phyloP scores from a whole-genome alignment of 176 grass and related monocot species.

The Eremochloa ophiuroides region DNA sequence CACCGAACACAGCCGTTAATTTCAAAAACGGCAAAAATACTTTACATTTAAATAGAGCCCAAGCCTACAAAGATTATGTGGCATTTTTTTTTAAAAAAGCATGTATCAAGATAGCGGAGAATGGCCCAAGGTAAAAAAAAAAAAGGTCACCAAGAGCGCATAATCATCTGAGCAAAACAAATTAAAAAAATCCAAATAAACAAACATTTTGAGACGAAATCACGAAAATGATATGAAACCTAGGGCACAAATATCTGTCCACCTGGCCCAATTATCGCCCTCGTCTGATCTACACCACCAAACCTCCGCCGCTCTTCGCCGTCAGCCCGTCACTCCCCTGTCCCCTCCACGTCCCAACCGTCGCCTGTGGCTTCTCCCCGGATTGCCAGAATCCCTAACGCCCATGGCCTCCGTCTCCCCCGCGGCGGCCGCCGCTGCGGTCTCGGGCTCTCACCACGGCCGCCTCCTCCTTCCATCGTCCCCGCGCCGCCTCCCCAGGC shows the following conservation, averaged over 20 bases:
- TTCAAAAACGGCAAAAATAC: too few relatives aligned
- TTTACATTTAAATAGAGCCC: too few relatives aligned
- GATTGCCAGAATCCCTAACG: conserved; percentile 4
- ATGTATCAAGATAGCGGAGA: too few relatives aligned
- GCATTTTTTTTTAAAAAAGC: too few relatives aligned
- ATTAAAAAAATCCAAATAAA: background rate
- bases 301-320: conserved; percentile 5
- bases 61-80: too few relatives aligned
- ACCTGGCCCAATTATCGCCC: conserved; percentile 32
- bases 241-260: conserved; percentile 7
- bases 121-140: too few relatives aligned
- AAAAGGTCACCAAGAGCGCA: background rate
- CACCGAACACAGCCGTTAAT: too few relatives aligned
- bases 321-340: background rate
- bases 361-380: background rate
- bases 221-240: background rate
- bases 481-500: conserved; percentile 20
- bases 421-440: conserved; percentile 2
- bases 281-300: conserved; percentile 42
- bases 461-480: conserved; percentile 30
- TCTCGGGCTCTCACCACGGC: conserved; percentile 22
- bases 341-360: background rate
- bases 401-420: conserved; percentile 40
- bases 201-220: background rate
- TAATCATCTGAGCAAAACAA: background rate